Evolutionary conservation across 1,284 basidiomycete genomes (phyloP).

Genomic region (Peniophora sp.): DNA sequence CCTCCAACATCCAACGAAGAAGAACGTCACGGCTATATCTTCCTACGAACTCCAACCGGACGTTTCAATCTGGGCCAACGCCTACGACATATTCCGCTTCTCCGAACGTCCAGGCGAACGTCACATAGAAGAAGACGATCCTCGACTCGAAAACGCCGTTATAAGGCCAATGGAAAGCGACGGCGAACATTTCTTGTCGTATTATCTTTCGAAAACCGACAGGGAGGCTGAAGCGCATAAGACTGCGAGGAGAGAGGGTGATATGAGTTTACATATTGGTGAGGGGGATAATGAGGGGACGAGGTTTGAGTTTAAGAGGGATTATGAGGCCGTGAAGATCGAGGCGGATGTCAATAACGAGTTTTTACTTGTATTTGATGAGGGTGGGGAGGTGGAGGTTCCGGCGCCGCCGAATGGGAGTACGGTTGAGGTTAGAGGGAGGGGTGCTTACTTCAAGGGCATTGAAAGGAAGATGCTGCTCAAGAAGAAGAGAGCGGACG

Average conservation of each 20-base stretch:
- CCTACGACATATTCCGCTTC: conserved; percentile 85
- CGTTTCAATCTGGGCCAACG: conserved; percentile 81
- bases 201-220: conserved; percentile 80
- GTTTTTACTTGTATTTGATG: conserved; percentile 70
- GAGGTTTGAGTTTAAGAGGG: conserved; percentile 66
- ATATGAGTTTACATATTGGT: background rate
- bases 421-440: conserved; percentile 21
- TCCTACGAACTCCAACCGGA: conserved; percentile 86
- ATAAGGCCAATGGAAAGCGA: conserved; percentile 81
- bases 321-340: conserved; percentile 78
- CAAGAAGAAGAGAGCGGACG: conserved; percentile 78
- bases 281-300: conserved; percentile 38
- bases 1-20: conserved; percentile 77
- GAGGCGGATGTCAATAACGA: conserved; percentile 82
- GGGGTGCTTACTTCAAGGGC: conserved; percentile 82
- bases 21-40: conserved; percentile 69
- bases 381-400: conserved; percentile 36
- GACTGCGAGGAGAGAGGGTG: background rate
- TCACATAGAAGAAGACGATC: conserved; percentile 60
- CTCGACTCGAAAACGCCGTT: conserved; percentile 77
- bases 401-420: conserved; percentile 13
- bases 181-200: conserved; percentile 84
- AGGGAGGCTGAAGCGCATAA: conserved; percentile 35
- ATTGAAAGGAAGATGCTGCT: conserved; percentile 81
- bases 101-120: conserved; percentile 82